phyloP scores from a whole-genome alignment of 139 green algal genomes.

The Coccomyxa sp. region DNA sequence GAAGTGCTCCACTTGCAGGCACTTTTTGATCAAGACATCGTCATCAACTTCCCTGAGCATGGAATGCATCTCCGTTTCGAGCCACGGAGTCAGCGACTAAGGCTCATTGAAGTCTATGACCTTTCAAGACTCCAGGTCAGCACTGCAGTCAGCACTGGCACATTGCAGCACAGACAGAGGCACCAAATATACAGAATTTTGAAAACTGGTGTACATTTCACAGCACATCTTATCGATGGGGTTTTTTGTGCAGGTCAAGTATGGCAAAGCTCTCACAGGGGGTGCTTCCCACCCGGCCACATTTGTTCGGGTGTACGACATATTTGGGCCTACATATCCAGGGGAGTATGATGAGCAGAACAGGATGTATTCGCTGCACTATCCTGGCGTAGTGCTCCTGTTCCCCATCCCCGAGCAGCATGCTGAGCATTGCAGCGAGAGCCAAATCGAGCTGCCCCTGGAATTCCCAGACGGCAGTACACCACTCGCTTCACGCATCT shows the following conservation, averaged over 20 bases:
- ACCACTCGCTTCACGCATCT: constrained; percentile 33
- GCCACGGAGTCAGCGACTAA: constrained; percentile 35
- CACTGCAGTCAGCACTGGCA: neutral
- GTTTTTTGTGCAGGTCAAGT: constrained; percentile 21
- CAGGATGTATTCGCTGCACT: constrained; percentile 32
- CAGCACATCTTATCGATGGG: neutral
- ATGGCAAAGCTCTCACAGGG: constrained; percentile 18
- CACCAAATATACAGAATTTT: neutral
- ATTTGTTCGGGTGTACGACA: constrained; percentile 42
- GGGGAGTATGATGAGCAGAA: constrained; percentile 13
- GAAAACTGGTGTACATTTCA: no score
- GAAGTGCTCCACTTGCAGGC: constrained; percentile 19
- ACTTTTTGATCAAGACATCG: constrained; percentile 24
- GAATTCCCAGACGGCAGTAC: constrained; percentile 33
- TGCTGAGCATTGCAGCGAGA: neutral
- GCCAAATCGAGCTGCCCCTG: constrained; percentile 7
- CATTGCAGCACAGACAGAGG: neutral
- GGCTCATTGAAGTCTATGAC: constrained; percentile 50
- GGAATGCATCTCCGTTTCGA: constrained; percentile 56
- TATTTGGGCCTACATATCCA: constrained; percentile 47
- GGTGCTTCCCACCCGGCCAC: constrained; percentile 28
- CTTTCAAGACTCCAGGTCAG: constrained; percentile 37
- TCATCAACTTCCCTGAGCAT: constrained; percentile 42
- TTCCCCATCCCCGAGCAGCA: constrained; percentile 26
- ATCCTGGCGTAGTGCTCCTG: constrained; percentile 36